Percentiles rank a stretch among this genome's conserved stretches.
Evolutionary conservation across 352 stramenopile species (phyloP).

Genomic region (Phytopythium helicoides): DNA sequence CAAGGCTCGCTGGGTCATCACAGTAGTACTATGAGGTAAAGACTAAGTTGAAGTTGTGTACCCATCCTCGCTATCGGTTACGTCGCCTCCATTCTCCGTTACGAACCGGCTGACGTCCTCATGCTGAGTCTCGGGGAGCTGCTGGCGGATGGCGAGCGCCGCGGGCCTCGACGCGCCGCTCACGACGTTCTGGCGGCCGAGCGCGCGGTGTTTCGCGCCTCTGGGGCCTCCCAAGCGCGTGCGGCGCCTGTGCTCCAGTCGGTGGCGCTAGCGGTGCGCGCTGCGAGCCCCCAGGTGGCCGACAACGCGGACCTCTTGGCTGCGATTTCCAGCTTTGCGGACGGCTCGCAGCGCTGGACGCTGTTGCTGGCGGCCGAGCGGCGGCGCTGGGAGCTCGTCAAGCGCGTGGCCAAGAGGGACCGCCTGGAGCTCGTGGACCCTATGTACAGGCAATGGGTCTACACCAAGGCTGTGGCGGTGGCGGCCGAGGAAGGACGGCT

Average conservation of each 20-base stretch:
- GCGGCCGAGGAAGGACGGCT: background rate
- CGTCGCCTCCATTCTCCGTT: too few species aligned
- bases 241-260: background rate
- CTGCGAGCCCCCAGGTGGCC: background rate
- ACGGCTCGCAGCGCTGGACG: constrained; percentile 20
- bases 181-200: background rate
- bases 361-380: constrained; percentile 11
- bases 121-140: background rate
- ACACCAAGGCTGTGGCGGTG: constrained; percentile 15
- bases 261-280: background rate
- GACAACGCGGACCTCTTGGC: constrained; percentile 13
- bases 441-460: constrained; percentile 15
- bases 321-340: constrained; percentile 19
- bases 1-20: too few species aligned
- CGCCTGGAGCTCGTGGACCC: background rate
- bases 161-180: background rate
- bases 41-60: too few species aligned
- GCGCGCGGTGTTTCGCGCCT: background rate
- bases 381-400: constrained; percentile 14
- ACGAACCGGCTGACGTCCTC: too few species aligned
- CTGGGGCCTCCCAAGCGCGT: background rate
- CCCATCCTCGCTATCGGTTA: too few species aligned
- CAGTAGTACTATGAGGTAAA: too few species aligned
- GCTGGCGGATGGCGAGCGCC: background rate
- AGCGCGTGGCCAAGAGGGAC: constrained; percentile 13